Evolutionary conservation across 495 filamentous ascomycete species (phyloP), one percentile per base, ranked within the genome.

Genomic region (Penicillium angulare): DNA sequence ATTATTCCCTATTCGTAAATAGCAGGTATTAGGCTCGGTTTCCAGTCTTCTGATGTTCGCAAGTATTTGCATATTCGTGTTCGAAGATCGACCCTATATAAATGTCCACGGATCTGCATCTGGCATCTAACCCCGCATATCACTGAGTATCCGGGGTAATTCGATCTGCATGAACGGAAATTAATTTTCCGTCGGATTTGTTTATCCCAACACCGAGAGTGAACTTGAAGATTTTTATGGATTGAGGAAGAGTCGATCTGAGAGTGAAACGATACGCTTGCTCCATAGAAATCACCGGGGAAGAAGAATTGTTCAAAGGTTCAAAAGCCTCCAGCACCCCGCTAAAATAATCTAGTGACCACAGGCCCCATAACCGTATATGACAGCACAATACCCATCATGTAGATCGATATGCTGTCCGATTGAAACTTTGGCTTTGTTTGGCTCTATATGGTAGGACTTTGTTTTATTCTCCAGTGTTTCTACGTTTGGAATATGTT

Each of bases 161-260:
- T 51, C 7, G 20, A 18, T 22, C 16, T 12, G 36, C 2, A 16
- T n/a, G 23, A 35, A 57, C 58, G 55, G 58, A 50, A 49, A 13
- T n/a, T 32, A 49, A 52, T 55, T 55, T 47, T 50, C 54, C 58
- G 54, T 35, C 36, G 41, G 41, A 3, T 6, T 18, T 10, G 23
- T 44, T 44, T 44, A 5, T 6, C 23, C 41, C 23, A 29, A 18
- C 6, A 21, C 41, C 27, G 41, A 41, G 34, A 7, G 0, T 2
- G 0, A 0, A 38, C 7, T 3, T 17, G 2, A 9, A 18, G 8
- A 10, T 20, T 1, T 20, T 38, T 9, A 15, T 15, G 13, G 1
- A 3, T 35, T 20, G 2, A 20, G 16, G 13, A 7, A 17, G 0
- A 8, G 16, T 15, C 16, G 26, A 29, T 29, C 12, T 29, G 26